Evolutionary conservation across 208 protist species (phyloP).

Genomic region (Trypanosoma theileri): DNA sequence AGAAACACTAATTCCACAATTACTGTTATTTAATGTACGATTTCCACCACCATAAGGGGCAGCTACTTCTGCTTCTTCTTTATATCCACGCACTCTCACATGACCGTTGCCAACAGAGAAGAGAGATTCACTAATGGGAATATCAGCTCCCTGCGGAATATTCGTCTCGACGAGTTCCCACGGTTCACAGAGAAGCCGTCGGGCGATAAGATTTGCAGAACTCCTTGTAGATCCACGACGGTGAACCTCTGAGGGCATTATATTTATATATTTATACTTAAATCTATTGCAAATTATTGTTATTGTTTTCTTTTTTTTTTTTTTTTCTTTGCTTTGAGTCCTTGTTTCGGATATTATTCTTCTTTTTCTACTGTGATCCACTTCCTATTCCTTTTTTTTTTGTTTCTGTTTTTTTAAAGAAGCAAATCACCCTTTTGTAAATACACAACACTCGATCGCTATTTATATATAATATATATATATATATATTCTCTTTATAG

Average conservation of each 20-base stretch:
- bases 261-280: slow-evolving; percentile 23
- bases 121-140: slow-evolving; percentile 71
- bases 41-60: not conserved
- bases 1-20: not conserved
- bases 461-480: too few species aligned
- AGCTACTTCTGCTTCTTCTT: slow-evolving; percentile 44
- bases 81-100: slow-evolving; percentile 76
- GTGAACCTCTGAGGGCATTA: not conserved
- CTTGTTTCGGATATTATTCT: too few species aligned
- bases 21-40: not conserved
- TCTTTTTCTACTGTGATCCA: too few species aligned
- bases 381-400: too few species aligned
- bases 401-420: too few species aligned
- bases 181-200: slow-evolving; percentile 6
- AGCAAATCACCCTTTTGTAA: too few species aligned
- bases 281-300: slow-evolving; percentile 1
- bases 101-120: slow-evolving; percentile 85
- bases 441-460: too few species aligned
- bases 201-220: too few species aligned
- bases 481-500: too few species aligned
- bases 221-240: not conserved
- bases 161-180: slow-evolving; percentile 72
- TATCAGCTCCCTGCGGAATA: slow-evolving; percentile 38
- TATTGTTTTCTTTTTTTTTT: slow-evolving; percentile 6
- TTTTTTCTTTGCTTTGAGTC: not conserved